These are phyloP conservation scores for Leersia perrieri DNA, from an alignment of 176 grass and related monocot genomes.

Conservation along the genomic window DNA sequence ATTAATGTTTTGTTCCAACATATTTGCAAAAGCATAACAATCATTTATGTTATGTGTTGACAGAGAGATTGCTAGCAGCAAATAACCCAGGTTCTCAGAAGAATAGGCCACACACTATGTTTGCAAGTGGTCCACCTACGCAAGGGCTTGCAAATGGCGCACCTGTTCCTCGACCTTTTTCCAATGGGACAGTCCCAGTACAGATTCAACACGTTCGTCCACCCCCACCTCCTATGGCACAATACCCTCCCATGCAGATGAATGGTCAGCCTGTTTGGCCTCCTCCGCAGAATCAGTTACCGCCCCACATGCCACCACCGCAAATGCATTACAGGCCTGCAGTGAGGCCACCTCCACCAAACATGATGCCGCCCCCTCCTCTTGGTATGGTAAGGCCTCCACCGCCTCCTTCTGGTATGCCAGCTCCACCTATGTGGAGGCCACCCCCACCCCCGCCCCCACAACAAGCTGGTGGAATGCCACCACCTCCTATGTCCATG, in stretches of 20 bases:
- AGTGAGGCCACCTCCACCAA: conserved; percentile 41
- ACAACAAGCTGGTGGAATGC: conserved; percentile 57
- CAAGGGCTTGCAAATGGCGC: conserved; percentile 50
- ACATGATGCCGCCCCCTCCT: conserved; percentile 66
- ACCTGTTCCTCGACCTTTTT: conserved; percentile 57
- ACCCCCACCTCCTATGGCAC: conserved; percentile 48
- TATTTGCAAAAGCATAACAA: background rate
- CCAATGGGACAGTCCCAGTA: conserved; percentile 54
- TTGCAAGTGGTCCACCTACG: conserved; percentile 79
- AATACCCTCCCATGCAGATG: conserved; percentile 81
- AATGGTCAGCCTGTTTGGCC: conserved; percentile 64
- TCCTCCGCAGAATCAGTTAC: conserved; percentile 42
- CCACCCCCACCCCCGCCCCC: conserved; percentile 47
- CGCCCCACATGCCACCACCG: conserved; percentile 36
- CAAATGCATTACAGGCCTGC: conserved; percentile 46
- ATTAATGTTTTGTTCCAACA: background rate
- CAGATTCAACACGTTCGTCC: conserved; percentile 51
- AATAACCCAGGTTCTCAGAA: conserved; percentile 80
- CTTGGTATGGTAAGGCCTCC: conserved; percentile 70
- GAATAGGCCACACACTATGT: conserved; percentile 83
- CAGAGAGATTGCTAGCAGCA: conserved; percentile 66
- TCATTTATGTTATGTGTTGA: conserved; percentile 3
- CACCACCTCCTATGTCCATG: conserved; percentile 53
- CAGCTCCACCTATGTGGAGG: conserved; percentile 65
- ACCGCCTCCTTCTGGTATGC: conserved; percentile 40